Evolutionary conservation across 176 grass and related monocot species (phyloP), one percentile per base, ranked within the genome.

Genomic region (Secale cereale): DNA sequence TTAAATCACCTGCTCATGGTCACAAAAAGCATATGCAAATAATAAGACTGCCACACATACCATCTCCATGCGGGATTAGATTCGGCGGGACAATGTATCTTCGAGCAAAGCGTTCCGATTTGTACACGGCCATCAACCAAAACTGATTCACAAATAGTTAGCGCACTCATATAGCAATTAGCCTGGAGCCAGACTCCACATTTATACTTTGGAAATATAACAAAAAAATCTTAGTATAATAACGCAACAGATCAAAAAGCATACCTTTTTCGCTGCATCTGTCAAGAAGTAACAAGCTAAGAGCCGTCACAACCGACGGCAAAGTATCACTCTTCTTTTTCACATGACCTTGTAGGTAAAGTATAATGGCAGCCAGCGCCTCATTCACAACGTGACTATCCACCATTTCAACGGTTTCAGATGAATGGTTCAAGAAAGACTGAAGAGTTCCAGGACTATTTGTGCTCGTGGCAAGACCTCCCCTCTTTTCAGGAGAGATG

Each of bases 31-130:
- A 28, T 36, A 79, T 3, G 5, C 54, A 73, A 17, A 4, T 45
- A 76, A 46, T 74, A 50, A 6, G 35, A 9, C 31, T 16, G 7
- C 37, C 56, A 36, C 7, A 74, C 28, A 46, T 54, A 98, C 95
- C 95, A 98, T 98, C 92, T 93, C 92, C 92, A 98, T 76, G 92
- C 75, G 71, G 92, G 89, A 88, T 91, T 90, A 63, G 33, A 83
- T 87, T 98, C 95, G 15, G 87, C 62, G 0, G 95, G 95, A 20
- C 91, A 82, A 31, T 65, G 64, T 85, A 98, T 93, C 83, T 90
- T 95, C 77, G 88, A 91, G 80, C 89, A 93, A 22, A 93, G 84
- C 22, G 57, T 68, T 83, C 72, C 66, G 10, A 95, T 91, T 78
- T 86, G 85, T 76, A 17, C 80, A 41, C 43, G 40, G 79, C 70